phyloP scores from a whole-genome alignment of 768 basidiomycete genomes.

The Rhizopogon sp. region DNA sequence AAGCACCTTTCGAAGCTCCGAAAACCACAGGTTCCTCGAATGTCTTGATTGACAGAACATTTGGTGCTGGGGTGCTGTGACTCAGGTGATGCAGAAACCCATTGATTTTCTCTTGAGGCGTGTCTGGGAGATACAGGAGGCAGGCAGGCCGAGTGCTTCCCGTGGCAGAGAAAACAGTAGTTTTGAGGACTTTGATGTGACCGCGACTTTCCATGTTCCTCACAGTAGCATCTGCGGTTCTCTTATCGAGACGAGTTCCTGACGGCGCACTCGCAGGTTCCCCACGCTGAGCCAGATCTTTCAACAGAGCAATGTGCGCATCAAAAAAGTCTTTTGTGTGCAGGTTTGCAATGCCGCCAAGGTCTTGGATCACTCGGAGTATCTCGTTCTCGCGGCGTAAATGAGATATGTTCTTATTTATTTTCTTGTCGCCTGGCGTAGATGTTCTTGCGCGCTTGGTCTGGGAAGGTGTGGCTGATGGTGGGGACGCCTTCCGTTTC shows the following conservation, averaged over 20 bases:
- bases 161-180: constrained; percentile 53
- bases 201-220: constrained; percentile 59
- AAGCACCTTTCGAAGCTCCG: constrained; percentile 36
- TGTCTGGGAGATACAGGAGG: constrained; percentile 61
- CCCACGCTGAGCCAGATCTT: constrained; percentile 48
- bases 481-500: constrained; percentile 11
- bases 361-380: constrained; percentile 54
- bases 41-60: constrained; percentile 37
- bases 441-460: constrained; percentile 11
- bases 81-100: constrained; percentile 54
- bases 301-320: constrained; percentile 59
- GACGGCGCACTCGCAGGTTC: constrained; percentile 67
- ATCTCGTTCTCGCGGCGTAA: constrained; percentile 81
- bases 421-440: constrained; percentile 11
- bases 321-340: constrained; percentile 68
- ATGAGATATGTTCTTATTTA: constrained; percentile 67
- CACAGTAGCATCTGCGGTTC: constrained; percentile 59
- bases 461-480: constrained; percentile 12
- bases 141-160: constrained; percentile 55
- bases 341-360: constrained; percentile 64
- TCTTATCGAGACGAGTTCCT: constrained; percentile 68
- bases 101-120: constrained; percentile 48
- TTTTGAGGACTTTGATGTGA: constrained; percentile 66
- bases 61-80: constrained; percentile 27
- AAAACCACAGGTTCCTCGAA: constrained; percentile 53